A percentile compares a stretch with the other conserved stretches of the same genome.
phyloP scores from a whole-genome alignment of 2,329 filamentous ascomycete genomes.

The Penicillium fuscoglaucum region DNA sequence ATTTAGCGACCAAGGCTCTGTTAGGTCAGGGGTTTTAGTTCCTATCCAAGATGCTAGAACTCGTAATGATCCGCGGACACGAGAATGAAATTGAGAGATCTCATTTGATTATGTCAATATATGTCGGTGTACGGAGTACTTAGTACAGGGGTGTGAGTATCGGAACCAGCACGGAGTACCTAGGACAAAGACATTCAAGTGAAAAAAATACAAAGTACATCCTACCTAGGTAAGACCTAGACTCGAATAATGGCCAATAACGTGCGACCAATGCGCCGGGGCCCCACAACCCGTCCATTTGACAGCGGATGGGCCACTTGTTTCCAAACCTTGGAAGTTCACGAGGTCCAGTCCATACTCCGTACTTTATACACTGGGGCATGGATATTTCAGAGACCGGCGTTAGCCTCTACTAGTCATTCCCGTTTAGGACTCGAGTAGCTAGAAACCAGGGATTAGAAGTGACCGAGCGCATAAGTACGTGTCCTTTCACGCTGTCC shows the following conservation, averaged over 20 bases:
- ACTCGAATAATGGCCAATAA: background rate
- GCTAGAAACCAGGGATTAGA: background rate
- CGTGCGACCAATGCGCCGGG: background rate
- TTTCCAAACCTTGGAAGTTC: too few species aligned
- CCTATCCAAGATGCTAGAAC: background rate
- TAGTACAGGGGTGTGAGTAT: background rate
- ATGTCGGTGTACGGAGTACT: too few species aligned
- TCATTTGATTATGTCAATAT: background rate
- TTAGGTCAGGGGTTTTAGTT: background rate
- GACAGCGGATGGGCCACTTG: background rate
- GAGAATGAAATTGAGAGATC: background rate
- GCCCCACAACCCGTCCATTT: background rate
- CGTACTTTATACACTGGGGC: too few species aligned
- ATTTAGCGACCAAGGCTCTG: background rate
- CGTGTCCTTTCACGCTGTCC: too few species aligned
- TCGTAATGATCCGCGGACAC: background rate
- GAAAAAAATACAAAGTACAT: too few species aligned
- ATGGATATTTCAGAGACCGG: too few species aligned
- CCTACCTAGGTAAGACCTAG: too few species aligned
- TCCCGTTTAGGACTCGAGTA: background rate
- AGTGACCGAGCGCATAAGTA: background rate
- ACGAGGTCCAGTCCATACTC: too few species aligned
- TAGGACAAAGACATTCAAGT: background rate
- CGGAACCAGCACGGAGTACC: too few species aligned
- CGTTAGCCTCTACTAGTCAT: background rate